phyloP scores from a whole-genome alignment of 441 rosid genomes.

The Eruca vesicaria region DNA sequence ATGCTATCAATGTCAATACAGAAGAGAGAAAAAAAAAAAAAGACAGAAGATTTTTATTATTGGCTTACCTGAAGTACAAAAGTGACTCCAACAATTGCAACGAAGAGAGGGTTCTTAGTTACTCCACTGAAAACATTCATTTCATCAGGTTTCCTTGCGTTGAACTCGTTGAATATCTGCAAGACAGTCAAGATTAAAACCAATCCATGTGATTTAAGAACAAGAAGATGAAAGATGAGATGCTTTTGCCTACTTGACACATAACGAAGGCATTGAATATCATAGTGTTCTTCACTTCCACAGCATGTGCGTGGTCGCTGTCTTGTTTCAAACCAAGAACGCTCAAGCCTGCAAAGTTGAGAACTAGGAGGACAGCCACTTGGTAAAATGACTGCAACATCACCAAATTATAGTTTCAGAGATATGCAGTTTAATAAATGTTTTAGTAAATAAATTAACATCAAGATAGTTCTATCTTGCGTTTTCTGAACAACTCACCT shows the following conservation, averaged over 20 bases:
- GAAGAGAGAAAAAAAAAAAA: too few relatives aligned
- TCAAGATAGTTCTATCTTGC: not conserved
- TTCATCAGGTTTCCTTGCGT: constrained; percentile 94
- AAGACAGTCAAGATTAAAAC: constrained; percentile 17
- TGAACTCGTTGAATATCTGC: constrained; percentile 94
- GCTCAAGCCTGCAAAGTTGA: constrained; percentile 66
- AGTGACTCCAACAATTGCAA: constrained; percentile 72
- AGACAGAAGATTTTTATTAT: not conserved
- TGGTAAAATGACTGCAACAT: constrained; percentile 74
- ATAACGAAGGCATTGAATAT: constrained; percentile 94
- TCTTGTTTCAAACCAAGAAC: constrained; percentile 56
- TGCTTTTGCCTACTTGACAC: constrained; percentile 63
- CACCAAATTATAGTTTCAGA: constrained; percentile 15
- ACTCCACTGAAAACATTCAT: constrained; percentile 80
- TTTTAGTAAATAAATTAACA: not conserved
- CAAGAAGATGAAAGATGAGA: constrained; percentile 1
- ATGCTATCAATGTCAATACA: not conserved
- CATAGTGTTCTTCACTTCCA: constrained; percentile 75
- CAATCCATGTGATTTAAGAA: not conserved
- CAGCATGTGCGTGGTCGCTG: constrained; percentile 45
- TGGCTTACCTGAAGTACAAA: constrained; percentile 62
- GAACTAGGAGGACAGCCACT: constrained; percentile 75
- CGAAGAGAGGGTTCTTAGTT: constrained; percentile 66
- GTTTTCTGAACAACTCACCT: constrained; percentile 48
- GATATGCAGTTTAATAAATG: not conserved